Percentiles rank a stretch among this genome's conserved stretches.
These are phyloP conservation scores for Leccinum arenicola DNA, from an alignment of 768 basidiomycete species.

Conservation along the genomic window DNA sequence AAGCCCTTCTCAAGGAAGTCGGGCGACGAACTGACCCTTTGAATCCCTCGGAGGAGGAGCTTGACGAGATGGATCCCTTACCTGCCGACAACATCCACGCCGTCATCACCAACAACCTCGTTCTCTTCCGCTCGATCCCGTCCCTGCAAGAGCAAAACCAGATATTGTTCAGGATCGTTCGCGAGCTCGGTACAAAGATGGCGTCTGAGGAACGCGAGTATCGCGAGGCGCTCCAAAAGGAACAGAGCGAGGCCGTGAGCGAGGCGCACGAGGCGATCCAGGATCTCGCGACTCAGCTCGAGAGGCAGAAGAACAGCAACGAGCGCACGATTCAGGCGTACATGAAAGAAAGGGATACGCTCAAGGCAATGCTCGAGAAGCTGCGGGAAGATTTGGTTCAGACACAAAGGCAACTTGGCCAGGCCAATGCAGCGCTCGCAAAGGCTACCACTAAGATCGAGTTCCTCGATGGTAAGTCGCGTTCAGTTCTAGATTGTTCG, in stretches of 20 bases:
- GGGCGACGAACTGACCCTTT: too few relatives aligned
- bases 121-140: constrained; percentile 78
- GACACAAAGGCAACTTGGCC: constrained; percentile 67
- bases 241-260: constrained; percentile 74
- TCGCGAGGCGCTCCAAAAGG: constrained; percentile 62
- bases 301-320: constrained; percentile 68
- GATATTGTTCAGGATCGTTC: constrained; percentile 77
- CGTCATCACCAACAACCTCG: constrained; percentile 83
- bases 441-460: constrained; percentile 84
- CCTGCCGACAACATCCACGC: too few relatives aligned
- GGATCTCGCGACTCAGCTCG: constrained; percentile 73
- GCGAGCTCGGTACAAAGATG: constrained; percentile 81
- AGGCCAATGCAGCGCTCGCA: constrained; percentile 64
- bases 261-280: constrained; percentile 90
- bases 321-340: constrained; percentile 75
- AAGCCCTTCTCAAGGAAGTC: too few relatives aligned
- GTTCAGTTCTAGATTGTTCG: background rate
- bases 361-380: constrained; percentile 69
- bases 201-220: constrained; percentile 83
- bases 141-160: constrained; percentile 91
- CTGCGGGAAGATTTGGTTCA: constrained; percentile 66
- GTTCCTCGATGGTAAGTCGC: constrained; percentile 62
- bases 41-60: too few relatives aligned
- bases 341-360: constrained; percentile 84
- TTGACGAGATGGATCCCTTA: too few relatives aligned